A percentile compares a stretch with the other conserved stretches of the same genome.
Evolutionary conservation across 208 protist species (phyloP).

Genomic region (Balamuthia mandrillaris): DNA sequence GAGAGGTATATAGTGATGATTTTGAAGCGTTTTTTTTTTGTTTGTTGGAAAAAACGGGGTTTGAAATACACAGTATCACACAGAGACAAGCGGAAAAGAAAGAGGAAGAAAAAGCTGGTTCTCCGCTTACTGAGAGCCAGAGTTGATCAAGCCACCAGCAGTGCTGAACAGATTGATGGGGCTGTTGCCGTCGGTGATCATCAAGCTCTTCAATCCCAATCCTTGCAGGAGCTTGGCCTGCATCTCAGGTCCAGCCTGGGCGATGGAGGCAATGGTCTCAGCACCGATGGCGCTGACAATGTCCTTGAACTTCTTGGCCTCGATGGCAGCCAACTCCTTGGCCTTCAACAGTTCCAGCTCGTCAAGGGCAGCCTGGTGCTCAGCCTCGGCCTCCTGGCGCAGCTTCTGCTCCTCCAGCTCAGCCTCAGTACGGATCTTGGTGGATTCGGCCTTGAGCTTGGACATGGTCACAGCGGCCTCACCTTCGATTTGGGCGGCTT

Average conservation of each 20-base stretch:
- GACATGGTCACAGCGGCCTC: constrained; percentile 83
- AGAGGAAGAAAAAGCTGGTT: no score
- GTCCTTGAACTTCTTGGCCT: constrained; percentile 78
- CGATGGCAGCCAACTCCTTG: constrained; percentile 72
- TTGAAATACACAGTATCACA: no score
- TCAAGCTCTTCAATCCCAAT: constrained; percentile 84
- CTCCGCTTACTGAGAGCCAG: no score
- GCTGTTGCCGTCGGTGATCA: constrained; percentile 85
- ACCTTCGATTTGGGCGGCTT: constrained; percentile 82
- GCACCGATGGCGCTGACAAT: constrained; percentile 82
- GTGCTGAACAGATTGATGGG: constrained; percentile 87
- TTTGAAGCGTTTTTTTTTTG: no score
- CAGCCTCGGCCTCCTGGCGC: constrained; percentile 78
- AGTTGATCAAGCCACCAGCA: constrained; percentile 77
- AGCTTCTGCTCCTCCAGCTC: constrained; percentile 81
- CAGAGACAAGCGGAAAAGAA: no score
- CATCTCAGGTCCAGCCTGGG: constrained; percentile 85
- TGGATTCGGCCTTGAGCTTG: constrained; percentile 76
- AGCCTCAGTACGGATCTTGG: constrained; percentile 75
- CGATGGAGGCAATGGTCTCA: constrained; percentile 86
- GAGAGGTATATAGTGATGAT: no score
- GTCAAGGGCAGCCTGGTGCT: constrained; percentile 77
- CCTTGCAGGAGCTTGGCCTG: constrained; percentile 87
- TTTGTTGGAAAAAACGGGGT: no score
- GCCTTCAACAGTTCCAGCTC: constrained; percentile 82